Percentiles rank a stretch among this genome's conserved stretches.
Evolutionary conservation across 164 flowering plant species (phyloP).

Genomic region (Liriodendron chinense): DNA sequence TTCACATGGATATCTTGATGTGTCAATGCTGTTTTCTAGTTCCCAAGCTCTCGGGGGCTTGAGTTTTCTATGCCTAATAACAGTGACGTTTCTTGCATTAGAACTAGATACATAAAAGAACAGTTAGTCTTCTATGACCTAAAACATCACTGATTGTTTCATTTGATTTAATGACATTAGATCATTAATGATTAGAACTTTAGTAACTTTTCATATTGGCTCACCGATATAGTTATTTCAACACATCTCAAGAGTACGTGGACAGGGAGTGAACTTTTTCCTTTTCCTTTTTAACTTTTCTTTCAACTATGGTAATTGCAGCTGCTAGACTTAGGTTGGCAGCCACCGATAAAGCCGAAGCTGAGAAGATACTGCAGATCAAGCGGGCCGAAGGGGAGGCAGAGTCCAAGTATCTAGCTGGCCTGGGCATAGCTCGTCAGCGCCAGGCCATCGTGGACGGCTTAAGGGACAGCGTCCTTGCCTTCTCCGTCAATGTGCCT

Average conservation of each 20-base stretch:
- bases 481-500: constrained; percentile 69
- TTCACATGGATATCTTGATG: too few species aligned
- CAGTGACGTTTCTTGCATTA: too few species aligned
- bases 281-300: neutral
- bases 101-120: too few species aligned
- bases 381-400: constrained; percentile 87
- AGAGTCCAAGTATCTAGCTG: constrained; percentile 70
- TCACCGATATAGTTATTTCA: too few species aligned
- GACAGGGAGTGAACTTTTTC: too few species aligned
- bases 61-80: neutral
- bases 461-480: constrained; percentile 70
- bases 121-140: too few species aligned
- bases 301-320: constrained; percentile 6
- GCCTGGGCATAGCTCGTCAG: constrained; percentile 79
- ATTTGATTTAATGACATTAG: too few species aligned
- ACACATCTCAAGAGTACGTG: too few species aligned
- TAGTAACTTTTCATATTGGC: too few species aligned
- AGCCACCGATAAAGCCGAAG: constrained; percentile 81
- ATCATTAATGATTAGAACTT: too few species aligned
- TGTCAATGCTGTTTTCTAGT: neutral
- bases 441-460: constrained; percentile 78
- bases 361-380: constrained; percentile 78
- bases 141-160: too few species aligned
- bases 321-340: constrained; percentile 81
- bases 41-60: neutral